Base-by-base conservation (phyloP, 768 basidiomycete species). In the Russula emetica region DNA sequence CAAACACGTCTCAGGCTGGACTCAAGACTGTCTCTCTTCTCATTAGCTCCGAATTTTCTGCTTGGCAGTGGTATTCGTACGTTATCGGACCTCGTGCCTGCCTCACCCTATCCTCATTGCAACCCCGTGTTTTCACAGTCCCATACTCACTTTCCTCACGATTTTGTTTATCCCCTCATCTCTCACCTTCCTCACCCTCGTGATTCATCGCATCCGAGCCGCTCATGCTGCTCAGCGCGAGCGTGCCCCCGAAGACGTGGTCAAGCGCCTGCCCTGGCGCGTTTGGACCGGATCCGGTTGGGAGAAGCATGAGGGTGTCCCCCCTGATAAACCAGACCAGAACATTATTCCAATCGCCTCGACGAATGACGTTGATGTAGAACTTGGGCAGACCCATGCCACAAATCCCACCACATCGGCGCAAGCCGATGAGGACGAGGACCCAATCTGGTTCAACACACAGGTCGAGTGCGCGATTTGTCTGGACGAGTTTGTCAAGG, bases 1-100 rank as follows among this genome's bases (percentile, higher is more conserved):
- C 88, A 42, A 92, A 91, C 63, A 88, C 88, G 3, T 88, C 90
- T 24, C 88, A 92, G 70, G 85, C 86, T 42, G 90, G 89, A 47
- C 70, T 92, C 55, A 82, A 79, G 49, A 92, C 91, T 0, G 80
- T 93, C 32, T 88, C 89, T 2, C 76, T 93, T 28, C 78, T 88
- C 62, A 87, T 93, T 69, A 89, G 83, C 16, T 85, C 87, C 5
- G 88, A 90, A 66, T 88, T 87, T 71, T 87, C 88, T 16, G 83
- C 87, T 47, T 94, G 92, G 87, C 91, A 94, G 71, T 95, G 93
- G 92, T 93, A 92, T 72, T 92, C 90, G 90, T 92, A 69, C 85
- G 82, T 68, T 60, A 28, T 47, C 51, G 61, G 44, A 38, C 52
- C 24, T 50, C 50, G 50, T 55, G 30, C 49, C 28, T 47, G 28